Evolutionary conservation across 1,139 yeast genomes (phyloP).

Genomic region (Saccharomycopsis hybrid): DNA sequence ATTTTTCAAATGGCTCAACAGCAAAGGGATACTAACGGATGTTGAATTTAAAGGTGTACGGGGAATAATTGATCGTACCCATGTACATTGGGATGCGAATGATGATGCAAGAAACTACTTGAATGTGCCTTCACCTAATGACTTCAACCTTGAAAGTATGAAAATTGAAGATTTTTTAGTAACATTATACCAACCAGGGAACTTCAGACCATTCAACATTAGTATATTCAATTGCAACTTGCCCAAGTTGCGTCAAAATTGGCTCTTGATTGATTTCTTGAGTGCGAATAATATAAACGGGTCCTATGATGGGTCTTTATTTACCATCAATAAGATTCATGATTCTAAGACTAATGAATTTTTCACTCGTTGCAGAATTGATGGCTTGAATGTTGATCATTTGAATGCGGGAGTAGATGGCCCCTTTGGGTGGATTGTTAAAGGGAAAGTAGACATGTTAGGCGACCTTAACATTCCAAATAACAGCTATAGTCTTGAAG

Average conservation of each 20-base stretch:
- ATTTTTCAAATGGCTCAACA: conserved; percentile 81
- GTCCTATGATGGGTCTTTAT: conserved; percentile 84
- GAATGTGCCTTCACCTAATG: conserved; percentile 74
- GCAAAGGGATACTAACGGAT: conserved; percentile 79
- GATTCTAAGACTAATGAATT: conserved; percentile 1
- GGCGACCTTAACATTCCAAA: conserved; percentile 84
- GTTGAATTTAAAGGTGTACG: conserved; percentile 79
- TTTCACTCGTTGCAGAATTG: conserved; percentile 76
- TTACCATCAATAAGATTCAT: conserved; percentile 72
- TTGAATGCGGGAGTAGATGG: conserved; percentile 85
- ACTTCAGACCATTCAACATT: conserved; percentile 76
- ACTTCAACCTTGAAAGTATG: conserved; percentile 82
- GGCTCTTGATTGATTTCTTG: conserved; percentile 83
- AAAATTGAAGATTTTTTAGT: conserved; percentile 80
- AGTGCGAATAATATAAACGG: conserved; percentile 87
- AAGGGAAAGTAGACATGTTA: conserved; percentile 85
- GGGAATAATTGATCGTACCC: conserved; percentile 88
- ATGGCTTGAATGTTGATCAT: conserved; percentile 80
- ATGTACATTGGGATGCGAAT: conserved; percentile 73
- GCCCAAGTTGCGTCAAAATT: conserved; percentile 75
- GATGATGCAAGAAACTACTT: conserved; percentile 81
- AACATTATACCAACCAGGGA: conserved; percentile 73
- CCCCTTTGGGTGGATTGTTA: conserved; percentile 94
- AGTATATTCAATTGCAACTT: conserved; percentile 82
- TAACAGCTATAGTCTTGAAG: conserved; percentile 32